Evolutionary conservation across 768 basidiomycete species (phyloP).

Genomic region (Mycena latifolia): DNA sequence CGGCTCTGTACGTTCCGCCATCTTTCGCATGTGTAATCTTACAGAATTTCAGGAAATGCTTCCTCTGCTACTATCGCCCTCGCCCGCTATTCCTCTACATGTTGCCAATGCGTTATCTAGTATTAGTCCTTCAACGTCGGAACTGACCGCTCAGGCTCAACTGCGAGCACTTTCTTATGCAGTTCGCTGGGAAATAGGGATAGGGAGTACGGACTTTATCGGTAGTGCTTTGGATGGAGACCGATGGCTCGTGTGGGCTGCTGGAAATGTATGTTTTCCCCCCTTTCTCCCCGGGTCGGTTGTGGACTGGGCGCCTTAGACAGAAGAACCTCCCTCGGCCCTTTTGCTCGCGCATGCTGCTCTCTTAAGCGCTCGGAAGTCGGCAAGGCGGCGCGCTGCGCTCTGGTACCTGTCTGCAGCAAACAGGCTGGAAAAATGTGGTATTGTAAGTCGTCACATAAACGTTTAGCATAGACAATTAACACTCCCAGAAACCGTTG

Average conservation of each 20-base stretch:
- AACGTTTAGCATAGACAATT: conserved; percentile 2
- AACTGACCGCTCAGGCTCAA: conserved; percentile 73
- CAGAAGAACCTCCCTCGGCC: conserved; percentile 86
- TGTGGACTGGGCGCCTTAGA: conserved; percentile 54
- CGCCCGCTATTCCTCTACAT: conserved; percentile 69
- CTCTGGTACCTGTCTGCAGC: conserved; percentile 86
- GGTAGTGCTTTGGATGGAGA: conserved; percentile 76
- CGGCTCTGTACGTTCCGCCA: conserved; percentile 74
- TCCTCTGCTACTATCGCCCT: conserved; percentile 77
- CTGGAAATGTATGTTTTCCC: conserved; percentile 71
- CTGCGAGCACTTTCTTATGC: conserved; percentile 76
- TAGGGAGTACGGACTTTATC: conserved; percentile 69
- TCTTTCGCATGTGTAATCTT: conserved; percentile 4
- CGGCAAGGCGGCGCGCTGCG: conserved; percentile 72
- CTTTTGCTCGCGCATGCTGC: conserved; percentile 88
- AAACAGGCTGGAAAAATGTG: conserved; percentile 83
- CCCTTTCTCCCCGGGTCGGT: conserved; percentile 7
- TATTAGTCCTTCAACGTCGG: conserved; percentile 57
- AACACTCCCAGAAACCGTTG: conserved; percentile 75
- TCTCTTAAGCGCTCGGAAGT: conserved; percentile 70
- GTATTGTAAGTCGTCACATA: conserved; percentile 70
- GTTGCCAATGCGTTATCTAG: conserved; percentile 70
- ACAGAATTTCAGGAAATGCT: conserved; percentile 76
- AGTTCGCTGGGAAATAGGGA: conserved; percentile 82
- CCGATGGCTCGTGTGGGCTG: conserved; percentile 89